Base-by-base conservation (phyloP, 1,284 basidiomycete genomes). In the Vanrija sp. region DNA sequence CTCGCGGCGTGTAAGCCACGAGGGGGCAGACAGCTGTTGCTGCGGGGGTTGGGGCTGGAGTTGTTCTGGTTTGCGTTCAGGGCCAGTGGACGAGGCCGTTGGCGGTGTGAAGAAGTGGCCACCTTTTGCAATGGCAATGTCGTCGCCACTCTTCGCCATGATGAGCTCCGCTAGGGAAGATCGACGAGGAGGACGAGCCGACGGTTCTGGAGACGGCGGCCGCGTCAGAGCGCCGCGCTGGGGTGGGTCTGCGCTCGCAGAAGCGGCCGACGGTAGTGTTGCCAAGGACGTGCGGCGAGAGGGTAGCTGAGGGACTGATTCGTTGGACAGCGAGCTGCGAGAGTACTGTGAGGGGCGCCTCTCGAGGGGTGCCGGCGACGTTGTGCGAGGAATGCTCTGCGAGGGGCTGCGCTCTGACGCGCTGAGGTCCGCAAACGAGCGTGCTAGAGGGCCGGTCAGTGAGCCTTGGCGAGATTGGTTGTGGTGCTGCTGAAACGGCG, bases 111-210 rank as follows among this genome's bases (percentile, higher is more conserved):
- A 60, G 8, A 52, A 49, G 6, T 38, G 26, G 12, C 60, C 50
- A 14, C 60, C 57, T 8, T 53, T 42, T 6, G 59, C 63, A 43
- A 70, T 59, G 1, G 66, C 58, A 5, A 69, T 54, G 46, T 65
- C 63, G 49, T 74, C 73, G 2, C 73, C 73, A 14, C 66, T 66
- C 26, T 67, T 63, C 3, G 63, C 65, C 61, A 58, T 70, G 54
- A 75, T 73, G 12, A 69, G 58, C 39, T 75, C 73, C 0, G 71
- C 67, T 15, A 75, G 51, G 0, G 69, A 72, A 10, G 67, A 64
- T 42, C 72, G 60, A 21, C 66, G 50, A 2, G 52, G 44, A 42
- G 50, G 55, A 28, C 18, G 45, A 23, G 9, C 26, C 15, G 26
- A 60, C 52, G 48, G 68, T 25, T 62, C 57, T 5, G 61, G 68